Evolutionary conservation across 2,329 filamentous ascomycete genomes (phyloP).

Genomic region (Hypoxylon sp.): DNA sequence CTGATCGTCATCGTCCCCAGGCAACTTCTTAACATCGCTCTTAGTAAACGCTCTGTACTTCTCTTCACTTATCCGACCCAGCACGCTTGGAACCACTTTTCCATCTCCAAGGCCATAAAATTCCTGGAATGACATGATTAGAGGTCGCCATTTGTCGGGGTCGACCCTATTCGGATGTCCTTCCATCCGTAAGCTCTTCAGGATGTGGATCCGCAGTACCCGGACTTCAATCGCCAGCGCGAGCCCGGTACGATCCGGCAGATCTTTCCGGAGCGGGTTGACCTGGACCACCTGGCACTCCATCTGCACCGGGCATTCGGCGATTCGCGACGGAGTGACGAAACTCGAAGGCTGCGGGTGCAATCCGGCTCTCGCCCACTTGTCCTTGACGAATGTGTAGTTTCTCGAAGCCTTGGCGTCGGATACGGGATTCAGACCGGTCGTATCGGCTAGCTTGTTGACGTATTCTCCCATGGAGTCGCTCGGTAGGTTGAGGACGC

Average conservation of each 20-base stretch:
- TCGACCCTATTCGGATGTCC: conserved; percentile 60
- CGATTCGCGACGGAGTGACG: conserved; percentile 56
- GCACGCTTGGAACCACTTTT: conserved; percentile 43
- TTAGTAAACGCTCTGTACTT: conserved; percentile 47
- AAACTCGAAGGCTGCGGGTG: conserved; percentile 56
- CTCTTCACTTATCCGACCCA: conserved; percentile 54
- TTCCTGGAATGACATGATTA: conserved; percentile 63
- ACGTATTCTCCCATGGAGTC: conserved; percentile 56
- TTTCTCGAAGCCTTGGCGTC: conserved; percentile 51
- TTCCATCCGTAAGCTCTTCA: conserved; percentile 54
- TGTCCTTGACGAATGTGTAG: conserved; percentile 59
- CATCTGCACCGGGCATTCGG: conserved; percentile 61
- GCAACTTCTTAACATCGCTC: conserved; percentile 42
- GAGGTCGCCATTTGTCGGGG: conserved; percentile 60
- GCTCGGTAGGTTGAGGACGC: conserved; percentile 60
- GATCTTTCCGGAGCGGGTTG: conserved; percentile 55
- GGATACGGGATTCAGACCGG: conserved; percentile 52
- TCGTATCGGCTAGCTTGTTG: conserved; percentile 59
- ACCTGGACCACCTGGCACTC: conserved; percentile 57
- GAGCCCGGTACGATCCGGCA: conserved; percentile 51
- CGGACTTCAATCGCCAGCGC: conserved; percentile 57
- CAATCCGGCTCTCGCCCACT: conserved; percentile 55
- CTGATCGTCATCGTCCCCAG: conserved; percentile 42
- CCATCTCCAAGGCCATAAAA: conserved; percentile 57
- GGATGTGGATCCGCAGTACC: conserved; percentile 56